These are phyloP conservation scores for Cucurbitaria berberidis DNA, from an alignment of 2,329 filamentous ascomycete species.

Conservation along the genomic window DNA sequence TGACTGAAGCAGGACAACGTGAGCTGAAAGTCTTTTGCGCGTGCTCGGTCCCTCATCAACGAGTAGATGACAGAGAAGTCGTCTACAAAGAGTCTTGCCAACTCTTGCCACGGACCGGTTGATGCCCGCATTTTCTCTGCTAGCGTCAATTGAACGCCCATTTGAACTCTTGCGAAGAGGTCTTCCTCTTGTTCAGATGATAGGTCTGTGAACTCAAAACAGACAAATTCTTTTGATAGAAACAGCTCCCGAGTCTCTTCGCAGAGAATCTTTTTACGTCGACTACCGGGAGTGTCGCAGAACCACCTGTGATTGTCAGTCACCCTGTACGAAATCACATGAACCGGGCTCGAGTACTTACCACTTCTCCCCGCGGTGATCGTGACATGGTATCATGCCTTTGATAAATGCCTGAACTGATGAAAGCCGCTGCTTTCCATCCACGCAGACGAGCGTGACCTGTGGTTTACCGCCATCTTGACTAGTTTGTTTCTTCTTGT, in stretches of 20 bases:
- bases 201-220: conserved; percentile 53
- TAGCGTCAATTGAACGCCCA: conserved; percentile 52
- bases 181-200: conserved; percentile 54
- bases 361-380: conserved; percentile 52
- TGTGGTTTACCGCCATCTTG: not conserved
- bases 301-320: conserved; percentile 34
- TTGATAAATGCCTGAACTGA: conserved; percentile 54
- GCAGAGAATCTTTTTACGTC: conserved; percentile 43
- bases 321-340: not conserved
- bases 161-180: conserved; percentile 56
- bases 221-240: conserved; percentile 49
- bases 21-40: conserved; percentile 44
- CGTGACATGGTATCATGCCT: conserved; percentile 53
- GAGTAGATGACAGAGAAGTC: conserved; percentile 50
- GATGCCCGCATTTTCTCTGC: conserved; percentile 57
- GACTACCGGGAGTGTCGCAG: conserved; percentile 10
- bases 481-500: conserved; percentile 33
- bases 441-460: conserved; percentile 50
- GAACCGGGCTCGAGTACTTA: conserved; percentile 19
- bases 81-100: conserved; percentile 51
- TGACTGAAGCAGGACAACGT: conserved; percentile 46
- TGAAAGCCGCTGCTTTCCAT: conserved; percentile 58
- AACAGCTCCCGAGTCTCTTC: conserved; percentile 48
- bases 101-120: conserved; percentile 54
- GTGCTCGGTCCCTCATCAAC: conserved; percentile 35